phyloP scores from a whole-genome alignment of 108 stramenopile genomes.

The Pelagomonas calceolata region DNA sequence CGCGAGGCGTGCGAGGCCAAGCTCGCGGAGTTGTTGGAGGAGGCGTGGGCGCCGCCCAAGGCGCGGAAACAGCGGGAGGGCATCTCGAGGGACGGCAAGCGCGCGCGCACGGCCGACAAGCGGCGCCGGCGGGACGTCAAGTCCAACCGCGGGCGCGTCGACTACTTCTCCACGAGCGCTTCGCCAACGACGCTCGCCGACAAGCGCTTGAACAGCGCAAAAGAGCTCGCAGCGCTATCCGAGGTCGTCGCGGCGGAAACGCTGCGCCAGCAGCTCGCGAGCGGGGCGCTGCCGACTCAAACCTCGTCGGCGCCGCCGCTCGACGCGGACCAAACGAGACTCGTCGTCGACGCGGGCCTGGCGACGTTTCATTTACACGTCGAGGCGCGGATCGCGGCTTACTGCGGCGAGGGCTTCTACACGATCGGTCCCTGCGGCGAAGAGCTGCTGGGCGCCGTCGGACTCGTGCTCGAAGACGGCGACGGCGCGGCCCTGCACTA shows the following conservation, averaged over 20 bases:
- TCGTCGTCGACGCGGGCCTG: constrained; percentile 57
- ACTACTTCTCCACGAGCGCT: no score
- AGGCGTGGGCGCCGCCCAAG: constrained; percentile 59
- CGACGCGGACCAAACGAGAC: no score
- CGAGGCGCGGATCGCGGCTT: constrained; percentile 60
- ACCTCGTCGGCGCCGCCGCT: no score
- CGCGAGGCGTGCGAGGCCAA: constrained; percentile 63
- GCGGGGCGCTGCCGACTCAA: no score
- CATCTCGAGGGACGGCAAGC: constrained; percentile 47
- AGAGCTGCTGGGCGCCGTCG: constrained; percentile 49
- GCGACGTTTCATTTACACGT: constrained; percentile 64
- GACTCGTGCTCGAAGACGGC: constrained; percentile 23
- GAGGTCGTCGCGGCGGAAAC: no score
- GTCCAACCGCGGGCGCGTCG: constrained; percentile 38
- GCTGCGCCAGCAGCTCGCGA: no score
- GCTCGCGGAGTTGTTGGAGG: constrained; percentile 40
- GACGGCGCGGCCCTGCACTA: constrained; percentile 70
- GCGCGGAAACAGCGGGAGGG: constrained; percentile 53
- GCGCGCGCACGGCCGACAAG: constrained; percentile 52
- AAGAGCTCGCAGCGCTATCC: no score
- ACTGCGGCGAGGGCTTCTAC: constrained; percentile 65
- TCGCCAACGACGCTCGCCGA: no score
- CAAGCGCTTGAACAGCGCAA: no score
- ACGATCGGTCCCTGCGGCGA: constrained; percentile 84
- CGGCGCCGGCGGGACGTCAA: constrained; percentile 44